phyloP scores from a whole-genome alignment of 1,284 basidiomycete species.

The Ceratobasidium sp. region DNA sequence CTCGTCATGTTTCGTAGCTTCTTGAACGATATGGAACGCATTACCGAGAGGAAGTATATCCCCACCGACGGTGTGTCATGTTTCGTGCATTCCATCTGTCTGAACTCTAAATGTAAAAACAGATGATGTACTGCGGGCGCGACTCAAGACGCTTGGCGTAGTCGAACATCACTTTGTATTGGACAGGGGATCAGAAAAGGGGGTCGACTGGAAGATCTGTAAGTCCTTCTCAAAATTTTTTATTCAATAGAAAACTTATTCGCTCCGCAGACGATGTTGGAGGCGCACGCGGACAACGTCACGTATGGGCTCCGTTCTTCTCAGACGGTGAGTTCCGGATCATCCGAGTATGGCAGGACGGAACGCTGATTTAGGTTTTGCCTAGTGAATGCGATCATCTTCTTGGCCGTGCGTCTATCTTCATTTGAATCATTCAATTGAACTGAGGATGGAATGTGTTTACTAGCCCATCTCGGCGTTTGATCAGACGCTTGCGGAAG shows the following conservation, averaged over 20 bases:
- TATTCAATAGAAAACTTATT: no score
- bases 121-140: conserved; percentile 42
- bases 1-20: conserved; percentile 57
- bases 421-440: no score
- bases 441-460: neutral
- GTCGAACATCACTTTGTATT: conserved; percentile 43
- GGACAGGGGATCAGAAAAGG: conserved; percentile 39
- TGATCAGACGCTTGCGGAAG: conserved; percentile 41
- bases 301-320: conserved; percentile 43
- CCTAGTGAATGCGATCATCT: conserved; percentile 42
- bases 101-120: neutral
- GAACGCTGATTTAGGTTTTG: neutral
- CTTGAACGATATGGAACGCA: conserved; percentile 76
- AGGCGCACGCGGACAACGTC: conserved; percentile 41
- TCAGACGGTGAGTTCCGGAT: conserved; percentile 27
- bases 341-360: neutral
- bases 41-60: conserved; percentile 79
- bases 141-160: conserved; percentile 43
- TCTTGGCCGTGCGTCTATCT: conserved; percentile 36
- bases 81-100: neutral
- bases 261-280: conserved; percentile 40
- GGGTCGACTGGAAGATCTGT: conserved; percentile 41
- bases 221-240: neutral
- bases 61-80: conserved; percentile 73
- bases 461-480: conserved; percentile 40